phyloP scores from a whole-genome alignment of 2,329 filamentous ascomycete genomes.

The Ceratocystis harringtonii region DNA sequence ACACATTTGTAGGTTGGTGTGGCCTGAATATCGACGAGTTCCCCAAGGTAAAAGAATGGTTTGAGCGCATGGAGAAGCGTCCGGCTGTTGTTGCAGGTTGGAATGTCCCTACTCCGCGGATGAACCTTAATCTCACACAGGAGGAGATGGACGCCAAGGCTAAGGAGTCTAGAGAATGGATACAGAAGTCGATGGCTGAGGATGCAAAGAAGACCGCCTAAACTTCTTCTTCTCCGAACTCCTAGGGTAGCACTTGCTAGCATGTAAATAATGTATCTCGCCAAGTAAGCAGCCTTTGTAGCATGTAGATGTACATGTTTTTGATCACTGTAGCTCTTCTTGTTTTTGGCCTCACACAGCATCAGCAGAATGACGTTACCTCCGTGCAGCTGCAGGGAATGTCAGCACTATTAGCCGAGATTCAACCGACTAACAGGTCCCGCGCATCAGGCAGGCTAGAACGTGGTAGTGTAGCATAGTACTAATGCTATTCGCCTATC shows the following conservation, averaged over 20 bases:
- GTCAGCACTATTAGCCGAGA: not conserved
- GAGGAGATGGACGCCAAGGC: constrained; percentile 44
- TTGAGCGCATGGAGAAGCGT: constrained; percentile 52
- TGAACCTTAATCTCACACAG: constrained; percentile 30
- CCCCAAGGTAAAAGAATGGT: constrained; percentile 61
- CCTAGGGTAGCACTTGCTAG: not conserved
- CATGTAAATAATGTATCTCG: too few species aligned
- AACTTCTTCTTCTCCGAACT: not conserved
- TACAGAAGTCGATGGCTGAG: constrained; percentile 53
- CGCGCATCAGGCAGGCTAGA: not conserved
- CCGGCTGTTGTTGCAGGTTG: constrained; percentile 61
- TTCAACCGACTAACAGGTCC: not conserved
- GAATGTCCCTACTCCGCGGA: constrained; percentile 54
- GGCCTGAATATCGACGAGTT: constrained; percentile 54
- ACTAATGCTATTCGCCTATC: not conserved
- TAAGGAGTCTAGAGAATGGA: constrained; percentile 41
- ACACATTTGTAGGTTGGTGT: constrained; percentile 24
- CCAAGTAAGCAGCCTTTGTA: not conserved
- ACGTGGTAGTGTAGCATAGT: not conserved
- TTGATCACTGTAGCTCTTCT: not conserved
- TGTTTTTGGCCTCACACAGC: not conserved
- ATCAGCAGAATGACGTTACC: not conserved
- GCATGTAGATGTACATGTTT: not conserved
- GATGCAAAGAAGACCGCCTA: constrained; percentile 37
- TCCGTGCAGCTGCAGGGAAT: not conserved